A percentile compares a stretch with the other conserved stretches of the same genome.
These are phyloP conservation scores for Fusarium humuli DNA, from an alignment of 2,329 filamentous ascomycete genomes.

Conservation along the genomic window DNA sequence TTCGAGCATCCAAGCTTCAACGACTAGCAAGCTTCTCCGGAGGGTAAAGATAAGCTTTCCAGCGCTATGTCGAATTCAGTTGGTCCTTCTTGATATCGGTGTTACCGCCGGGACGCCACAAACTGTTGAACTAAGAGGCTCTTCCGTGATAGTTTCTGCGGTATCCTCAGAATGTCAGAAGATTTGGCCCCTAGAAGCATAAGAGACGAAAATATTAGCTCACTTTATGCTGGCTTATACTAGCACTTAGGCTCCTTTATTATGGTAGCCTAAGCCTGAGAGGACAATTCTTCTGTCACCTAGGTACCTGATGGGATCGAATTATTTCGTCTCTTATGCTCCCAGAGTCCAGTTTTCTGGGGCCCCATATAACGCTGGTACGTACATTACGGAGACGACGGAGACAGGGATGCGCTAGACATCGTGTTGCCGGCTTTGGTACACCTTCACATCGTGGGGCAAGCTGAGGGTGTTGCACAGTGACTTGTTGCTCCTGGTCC, in stretches of 20 bases:
- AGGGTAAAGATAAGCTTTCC: conserved; percentile 18
- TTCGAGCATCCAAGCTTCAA: background rate
- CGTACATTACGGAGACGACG: conserved; percentile 17
- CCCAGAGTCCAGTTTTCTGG: background rate
- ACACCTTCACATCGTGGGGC: conserved; percentile 47
- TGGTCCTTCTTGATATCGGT: background rate
- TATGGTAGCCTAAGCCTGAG: too few species aligned
- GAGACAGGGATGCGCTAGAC: conserved; percentile 23
- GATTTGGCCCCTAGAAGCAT: too few species aligned
- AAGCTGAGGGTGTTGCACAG: conserved; percentile 39
- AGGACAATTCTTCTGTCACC: too few species aligned
- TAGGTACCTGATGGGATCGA: too few species aligned
- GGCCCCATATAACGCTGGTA: background rate
- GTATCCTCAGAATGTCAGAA: too few species aligned
- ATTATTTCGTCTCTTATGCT: too few species aligned
- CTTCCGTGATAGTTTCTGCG: conserved; percentile 1
- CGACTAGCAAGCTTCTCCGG: conserved; percentile 1
- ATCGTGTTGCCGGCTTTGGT: conserved; percentile 30
- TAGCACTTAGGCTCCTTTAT: too few species aligned
- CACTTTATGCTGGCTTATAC: too few species aligned
- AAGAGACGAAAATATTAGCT: too few species aligned
- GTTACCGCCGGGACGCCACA: conserved; percentile 6
- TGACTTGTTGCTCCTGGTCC: background rate
- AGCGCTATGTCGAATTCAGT: conserved; percentile 11
- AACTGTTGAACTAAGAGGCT: conserved; percentile 10